Evolutionary conservation across 2,329 filamentous ascomycete genomes (phyloP).

Genomic region (Colletotrichum neosansevieriae): DNA sequence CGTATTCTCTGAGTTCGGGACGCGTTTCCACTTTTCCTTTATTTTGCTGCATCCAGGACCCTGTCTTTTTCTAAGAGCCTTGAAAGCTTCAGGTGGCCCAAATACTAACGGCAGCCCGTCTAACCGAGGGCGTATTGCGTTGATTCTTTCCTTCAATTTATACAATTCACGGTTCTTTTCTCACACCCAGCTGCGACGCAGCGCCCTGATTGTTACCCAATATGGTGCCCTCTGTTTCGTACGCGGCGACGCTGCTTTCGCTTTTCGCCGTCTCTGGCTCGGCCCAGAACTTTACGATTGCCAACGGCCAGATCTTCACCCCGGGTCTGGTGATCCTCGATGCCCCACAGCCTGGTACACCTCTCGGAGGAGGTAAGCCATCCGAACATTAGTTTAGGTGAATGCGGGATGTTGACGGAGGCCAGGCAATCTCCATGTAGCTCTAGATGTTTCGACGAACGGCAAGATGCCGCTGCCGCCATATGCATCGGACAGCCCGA

Average conservation of each 20-base stretch:
- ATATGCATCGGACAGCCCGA: conserved; percentile 64
- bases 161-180: not conserved
- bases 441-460: conserved; percentile 75
- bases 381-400: not conserved
- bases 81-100: conserved; percentile 37
- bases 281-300: conserved; percentile 65
- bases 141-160: conserved; percentile 16
- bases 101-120: conserved; percentile 16
- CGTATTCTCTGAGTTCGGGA: conserved; percentile 21
- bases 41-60: conserved; percentile 26
- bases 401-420: conserved; percentile 23
- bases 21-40: conserved; percentile 36
- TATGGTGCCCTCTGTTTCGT: conserved; percentile 32
- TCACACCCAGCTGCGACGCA: conserved; percentile 22
- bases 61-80: conserved; percentile 18
- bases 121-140: conserved; percentile 11
- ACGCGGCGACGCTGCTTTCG: conserved; percentile 43
- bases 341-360: conserved; percentile 73
- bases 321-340: conserved; percentile 76
- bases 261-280: conserved; percentile 44
- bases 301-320: conserved; percentile 76
- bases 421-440: conserved; percentile 69
- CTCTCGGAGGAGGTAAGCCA: conserved; percentile 71
- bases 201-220: not conserved
- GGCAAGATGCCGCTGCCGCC: conserved; percentile 72